Conservation (phyloP, 495 filamentous ascomycete genomes). For the Penicillium simplicissimum region DNA sequence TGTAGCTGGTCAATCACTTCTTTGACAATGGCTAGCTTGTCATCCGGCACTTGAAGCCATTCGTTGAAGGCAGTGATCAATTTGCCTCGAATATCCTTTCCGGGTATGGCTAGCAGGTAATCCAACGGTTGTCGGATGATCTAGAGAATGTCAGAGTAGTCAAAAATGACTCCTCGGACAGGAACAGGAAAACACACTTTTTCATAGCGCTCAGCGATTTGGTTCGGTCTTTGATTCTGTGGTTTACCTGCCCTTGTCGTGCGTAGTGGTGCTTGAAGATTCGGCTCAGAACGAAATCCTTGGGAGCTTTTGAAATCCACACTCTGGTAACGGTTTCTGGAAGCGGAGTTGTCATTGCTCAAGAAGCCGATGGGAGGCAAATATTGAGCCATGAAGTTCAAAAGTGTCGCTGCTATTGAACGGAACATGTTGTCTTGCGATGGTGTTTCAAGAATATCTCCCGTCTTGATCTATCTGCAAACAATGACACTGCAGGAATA, state of each 20-base stretch:
- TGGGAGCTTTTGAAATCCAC: neutral
- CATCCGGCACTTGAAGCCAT: neutral
- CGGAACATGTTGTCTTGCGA: neutral
- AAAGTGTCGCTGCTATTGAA: neutral
- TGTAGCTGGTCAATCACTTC: neutral
- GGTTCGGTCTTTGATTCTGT: neutral
- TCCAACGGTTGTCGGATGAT: neutral
- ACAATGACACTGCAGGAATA: neutral
- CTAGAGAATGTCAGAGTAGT: neutral
- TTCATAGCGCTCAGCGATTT: neutral
- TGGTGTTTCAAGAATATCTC: neutral
- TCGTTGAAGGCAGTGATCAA: neutral
- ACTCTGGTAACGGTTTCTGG: neutral
- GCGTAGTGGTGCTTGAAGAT: neutral
- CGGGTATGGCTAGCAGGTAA: neutral
- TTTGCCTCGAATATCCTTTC: neutral
- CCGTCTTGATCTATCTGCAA: neutral
- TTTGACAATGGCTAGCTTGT: neutral
- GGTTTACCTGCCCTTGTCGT: neutral
- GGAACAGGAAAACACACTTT: neutral
- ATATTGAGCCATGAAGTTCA: neutral
- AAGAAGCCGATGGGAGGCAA: neutral
- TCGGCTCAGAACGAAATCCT: neutral
- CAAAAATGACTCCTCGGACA: neutral
- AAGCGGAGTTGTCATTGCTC: neutral